Percentiles rank a stretch among this genome's conserved stretches.
Conservation (phyloP, 306 rosid species). For the Morella rubra region DNA sequence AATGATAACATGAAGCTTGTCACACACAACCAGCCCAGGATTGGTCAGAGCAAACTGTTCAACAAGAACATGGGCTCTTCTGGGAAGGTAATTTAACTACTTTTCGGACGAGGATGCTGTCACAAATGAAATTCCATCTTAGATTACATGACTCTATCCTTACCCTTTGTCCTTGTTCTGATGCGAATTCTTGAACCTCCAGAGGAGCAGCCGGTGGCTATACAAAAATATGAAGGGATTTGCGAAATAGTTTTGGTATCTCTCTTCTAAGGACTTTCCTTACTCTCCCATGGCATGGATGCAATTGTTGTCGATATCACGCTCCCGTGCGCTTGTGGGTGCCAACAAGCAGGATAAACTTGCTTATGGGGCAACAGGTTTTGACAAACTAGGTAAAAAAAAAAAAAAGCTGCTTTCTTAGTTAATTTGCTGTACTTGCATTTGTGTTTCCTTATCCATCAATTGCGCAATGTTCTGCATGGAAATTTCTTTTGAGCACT, state of each 20-base stretch:
- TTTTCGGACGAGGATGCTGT: background rate
- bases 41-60: background rate
- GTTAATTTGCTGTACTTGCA: background rate
- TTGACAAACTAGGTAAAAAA: too few species aligned
- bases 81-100: background rate
- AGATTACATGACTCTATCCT: background rate
- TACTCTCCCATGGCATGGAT: background rate
- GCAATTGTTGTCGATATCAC: background rate
- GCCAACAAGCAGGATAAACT: too few species aligned
- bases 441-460: background rate
- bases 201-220: background rate
- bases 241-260: background rate
- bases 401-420: constrained; percentile 2
- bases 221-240: background rate
- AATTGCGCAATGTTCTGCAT: background rate
- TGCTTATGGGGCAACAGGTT: too few species aligned
- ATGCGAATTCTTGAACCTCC: background rate
- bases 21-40: background rate
- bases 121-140: background rate
- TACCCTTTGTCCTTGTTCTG: background rate
- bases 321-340: too few species aligned
- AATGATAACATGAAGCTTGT: background rate
- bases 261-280: background rate
- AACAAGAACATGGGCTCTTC: background rate
- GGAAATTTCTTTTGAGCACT: background rate